These are phyloP conservation scores for Pichia kudriavzevii DNA, from an alignment of 1,139 yeast genomes.

Conservation along the genomic window DNA sequence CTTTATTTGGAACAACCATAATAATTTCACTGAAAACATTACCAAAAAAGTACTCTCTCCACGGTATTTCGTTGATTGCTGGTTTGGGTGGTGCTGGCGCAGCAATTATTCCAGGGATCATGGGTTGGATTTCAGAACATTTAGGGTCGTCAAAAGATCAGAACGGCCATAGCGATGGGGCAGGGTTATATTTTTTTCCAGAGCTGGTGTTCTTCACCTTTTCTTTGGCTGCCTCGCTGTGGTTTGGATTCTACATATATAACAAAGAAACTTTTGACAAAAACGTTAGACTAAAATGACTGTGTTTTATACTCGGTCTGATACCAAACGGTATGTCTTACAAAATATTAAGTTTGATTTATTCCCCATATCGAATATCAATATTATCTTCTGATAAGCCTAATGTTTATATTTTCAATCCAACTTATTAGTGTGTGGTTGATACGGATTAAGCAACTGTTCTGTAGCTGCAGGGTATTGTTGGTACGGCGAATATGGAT, in stretches of 20 bases:
- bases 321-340: no score
- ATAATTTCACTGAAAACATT: slow-evolving; percentile 55
- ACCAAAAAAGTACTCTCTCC: slow-evolving; percentile 54
- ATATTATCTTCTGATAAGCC: no score
- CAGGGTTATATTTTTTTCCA: slow-evolving; percentile 27
- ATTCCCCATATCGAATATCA: no score
- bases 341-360: no score
- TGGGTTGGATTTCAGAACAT: slow-evolving; percentile 37
- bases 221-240: slow-evolving; percentile 17
- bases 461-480: no score
- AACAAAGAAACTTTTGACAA: slow-evolving; percentile 15
- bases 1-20: slow-evolving; percentile 71
- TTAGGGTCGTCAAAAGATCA: slow-evolving; percentile 13
- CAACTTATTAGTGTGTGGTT: no score
- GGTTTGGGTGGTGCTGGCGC: slow-evolving; percentile 81
- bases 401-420: no score
- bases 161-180: slow-evolving; percentile 17
- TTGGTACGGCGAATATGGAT: no score
- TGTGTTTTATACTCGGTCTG: neutral
- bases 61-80: slow-evolving; percentile 69
- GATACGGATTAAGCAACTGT: no score
- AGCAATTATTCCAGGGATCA: slow-evolving; percentile 58
- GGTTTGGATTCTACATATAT: slow-evolving; percentile 23
- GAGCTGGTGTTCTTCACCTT: slow-evolving; percentile 18
- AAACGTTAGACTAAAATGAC: slow-evolving; percentile 12